Conservation (phyloP, 1,284 basidiomycete genomes). For the Leccinum huronense region DNA sequence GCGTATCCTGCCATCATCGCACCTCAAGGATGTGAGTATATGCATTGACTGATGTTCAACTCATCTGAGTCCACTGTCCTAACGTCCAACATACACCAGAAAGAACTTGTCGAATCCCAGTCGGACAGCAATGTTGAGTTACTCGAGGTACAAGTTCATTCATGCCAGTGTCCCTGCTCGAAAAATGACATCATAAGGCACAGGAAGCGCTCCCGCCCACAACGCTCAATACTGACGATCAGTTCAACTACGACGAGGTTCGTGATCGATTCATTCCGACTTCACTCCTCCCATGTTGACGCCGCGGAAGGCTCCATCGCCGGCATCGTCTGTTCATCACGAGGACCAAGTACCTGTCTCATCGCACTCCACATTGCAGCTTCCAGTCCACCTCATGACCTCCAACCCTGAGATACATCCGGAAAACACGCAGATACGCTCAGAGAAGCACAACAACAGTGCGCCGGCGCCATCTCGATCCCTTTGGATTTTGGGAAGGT, state of each 20-base stretch:
- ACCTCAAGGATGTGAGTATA: not conserved
- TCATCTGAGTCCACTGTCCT: not conserved
- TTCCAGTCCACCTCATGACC: not conserved
- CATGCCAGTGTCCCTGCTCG: not conserved
- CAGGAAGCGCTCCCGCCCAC: not conserved
- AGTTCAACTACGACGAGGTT: not conserved
- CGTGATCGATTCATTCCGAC: not conserved
- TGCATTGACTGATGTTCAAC: not conserved
- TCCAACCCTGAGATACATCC: not conserved
- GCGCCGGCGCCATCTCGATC: not conserved
- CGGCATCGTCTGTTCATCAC: not conserved
- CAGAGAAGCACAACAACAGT: not conserved
- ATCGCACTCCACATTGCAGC: not conserved
- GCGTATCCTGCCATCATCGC: conserved; percentile 6
- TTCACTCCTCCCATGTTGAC: not conserved
- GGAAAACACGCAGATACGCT: not conserved
- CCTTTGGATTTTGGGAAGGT: not conserved
- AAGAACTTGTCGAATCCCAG: not conserved
- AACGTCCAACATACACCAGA: not conserved
- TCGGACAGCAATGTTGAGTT: not conserved
- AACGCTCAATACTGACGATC: not conserved
- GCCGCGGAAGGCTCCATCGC: not conserved
- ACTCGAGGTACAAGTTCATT: not conserved
- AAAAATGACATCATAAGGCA: not conserved
- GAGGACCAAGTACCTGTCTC: not conserved